Percentiles rank a stretch among this genome's conserved stretches.
These are phyloP conservation scores for Ogataea haglerorum DNA, from an alignment of 805 yeast genomes.

Conservation along the genomic window DNA sequence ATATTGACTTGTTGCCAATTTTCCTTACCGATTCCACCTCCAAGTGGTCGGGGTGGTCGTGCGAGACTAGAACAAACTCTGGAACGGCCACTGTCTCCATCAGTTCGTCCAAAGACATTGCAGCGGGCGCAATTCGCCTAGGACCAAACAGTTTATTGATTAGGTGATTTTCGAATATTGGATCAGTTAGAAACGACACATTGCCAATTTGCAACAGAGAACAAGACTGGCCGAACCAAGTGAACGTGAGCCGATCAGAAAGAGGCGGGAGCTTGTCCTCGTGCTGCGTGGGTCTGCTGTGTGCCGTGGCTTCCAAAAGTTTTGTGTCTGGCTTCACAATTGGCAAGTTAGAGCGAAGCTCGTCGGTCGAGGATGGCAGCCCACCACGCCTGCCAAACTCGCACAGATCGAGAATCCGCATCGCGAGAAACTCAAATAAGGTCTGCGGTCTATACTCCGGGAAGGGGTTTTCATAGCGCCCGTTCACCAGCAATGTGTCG, in stretches of 20 bases:
- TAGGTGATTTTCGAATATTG: constrained; percentile 66
- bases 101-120: constrained; percentile 60
- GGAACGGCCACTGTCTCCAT: constrained; percentile 44
- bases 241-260: constrained; percentile 54
- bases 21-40: constrained; percentile 57
- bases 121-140: constrained; percentile 74
- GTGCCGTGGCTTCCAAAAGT: constrained; percentile 29
- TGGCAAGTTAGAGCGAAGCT: constrained; percentile 58
- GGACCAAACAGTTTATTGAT: constrained; percentile 72
- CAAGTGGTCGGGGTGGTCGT: constrained; percentile 94
- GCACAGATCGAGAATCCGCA: constrained; percentile 68
- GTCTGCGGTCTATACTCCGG: constrained; percentile 88
- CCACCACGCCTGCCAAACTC: constrained; percentile 59
- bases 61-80: constrained; percentile 77
- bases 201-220: constrained; percentile 67
- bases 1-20: constrained; percentile 59
- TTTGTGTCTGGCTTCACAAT: constrained; percentile 54
- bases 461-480: constrained; percentile 88
- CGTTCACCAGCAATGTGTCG: constrained; percentile 53
- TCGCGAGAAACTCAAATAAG: constrained; percentile 74
- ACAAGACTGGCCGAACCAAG: constrained; percentile 96
- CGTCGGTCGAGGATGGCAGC: constrained; percentile 45
- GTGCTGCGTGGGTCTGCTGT: constrained; percentile 10
- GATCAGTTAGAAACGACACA: constrained; percentile 81
- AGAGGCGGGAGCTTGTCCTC: constrained; percentile 32